These are phyloP conservation scores for Prunus armeniaca DNA, from an alignment of 306 rosid species.

Conservation along the genomic window DNA sequence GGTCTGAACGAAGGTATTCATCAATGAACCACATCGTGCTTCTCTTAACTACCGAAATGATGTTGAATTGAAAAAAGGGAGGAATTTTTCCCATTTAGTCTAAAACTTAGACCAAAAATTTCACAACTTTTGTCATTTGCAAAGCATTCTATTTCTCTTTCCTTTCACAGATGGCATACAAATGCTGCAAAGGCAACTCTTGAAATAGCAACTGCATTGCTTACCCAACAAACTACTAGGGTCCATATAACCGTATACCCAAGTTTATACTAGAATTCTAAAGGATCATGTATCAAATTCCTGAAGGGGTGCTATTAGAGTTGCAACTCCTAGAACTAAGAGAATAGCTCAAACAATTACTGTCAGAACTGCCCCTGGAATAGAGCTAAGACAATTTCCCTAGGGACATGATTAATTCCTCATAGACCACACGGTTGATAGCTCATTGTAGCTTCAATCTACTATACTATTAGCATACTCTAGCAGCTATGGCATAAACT, in stretches of 20 bases:
- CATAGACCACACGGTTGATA: not conserved
- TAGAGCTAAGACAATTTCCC: not conserved
- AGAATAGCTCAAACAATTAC: not conserved
- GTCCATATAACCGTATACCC: not conserved
- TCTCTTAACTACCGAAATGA: not conserved
- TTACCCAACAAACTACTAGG: not conserved
- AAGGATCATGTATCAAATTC: not conserved
- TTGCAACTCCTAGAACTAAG: not conserved
- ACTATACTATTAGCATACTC: not conserved
- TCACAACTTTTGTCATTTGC: not conserved
- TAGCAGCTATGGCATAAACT: not conserved
- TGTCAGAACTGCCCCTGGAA: not conserved
- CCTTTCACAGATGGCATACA: not conserved
- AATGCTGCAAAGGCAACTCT: not conserved
- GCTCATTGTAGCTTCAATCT: not conserved
- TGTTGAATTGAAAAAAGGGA: not conserved
- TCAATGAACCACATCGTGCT: not conserved
- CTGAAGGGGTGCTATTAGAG: not conserved
- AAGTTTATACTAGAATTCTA: not conserved
- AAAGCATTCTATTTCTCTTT: not conserved
- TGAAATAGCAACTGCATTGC: not conserved
- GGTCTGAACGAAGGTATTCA: not conserved
- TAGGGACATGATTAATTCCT: not conserved
- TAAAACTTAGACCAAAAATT: conserved; percentile 1
- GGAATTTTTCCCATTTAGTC: not conserved